phyloP scores from a whole-genome alignment of 1,284 basidiomycete genomes.

The Fomes fomentarius region DNA sequence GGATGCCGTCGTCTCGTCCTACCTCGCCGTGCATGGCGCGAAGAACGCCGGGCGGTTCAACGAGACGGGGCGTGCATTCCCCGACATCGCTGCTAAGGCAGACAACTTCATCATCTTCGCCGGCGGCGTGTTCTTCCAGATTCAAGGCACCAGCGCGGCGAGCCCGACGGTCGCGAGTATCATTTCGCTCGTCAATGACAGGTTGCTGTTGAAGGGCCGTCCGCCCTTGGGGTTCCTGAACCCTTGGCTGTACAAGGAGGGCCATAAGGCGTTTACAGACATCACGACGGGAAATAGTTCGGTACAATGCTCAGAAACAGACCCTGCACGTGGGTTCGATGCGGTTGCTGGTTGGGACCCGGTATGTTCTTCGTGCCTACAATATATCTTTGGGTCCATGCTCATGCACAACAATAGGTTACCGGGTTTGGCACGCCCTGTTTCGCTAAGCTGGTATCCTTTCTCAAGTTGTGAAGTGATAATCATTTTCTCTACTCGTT shows the following conservation, averaged over 20 bases:
- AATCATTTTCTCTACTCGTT: neutral
- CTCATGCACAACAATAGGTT: constrained; percentile 1
- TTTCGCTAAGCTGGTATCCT: constrained; percentile 17
- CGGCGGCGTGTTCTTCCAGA: constrained; percentile 41
- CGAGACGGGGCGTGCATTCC: constrained; percentile 32
- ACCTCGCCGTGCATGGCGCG: constrained; percentile 1
- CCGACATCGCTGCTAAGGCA: constrained; percentile 32
- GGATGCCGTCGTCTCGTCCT: constrained; percentile 35
- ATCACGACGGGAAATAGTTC: constrained; percentile 22
- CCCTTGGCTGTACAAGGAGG: constrained; percentile 39
- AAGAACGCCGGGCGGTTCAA: constrained; percentile 22
- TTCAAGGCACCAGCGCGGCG: constrained; percentile 50
- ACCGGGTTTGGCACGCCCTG: constrained; percentile 17
- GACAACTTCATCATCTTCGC: constrained; percentile 29
- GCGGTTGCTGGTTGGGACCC: constrained; percentile 44
- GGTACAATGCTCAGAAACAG: constrained; percentile 36
- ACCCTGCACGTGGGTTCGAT: constrained; percentile 41
- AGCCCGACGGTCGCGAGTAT: constrained; percentile 55
- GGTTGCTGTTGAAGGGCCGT: constrained; percentile 42
- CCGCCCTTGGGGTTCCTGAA: constrained; percentile 48
- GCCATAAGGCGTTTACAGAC: constrained; percentile 21
- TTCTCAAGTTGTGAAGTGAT: constrained; percentile 13
- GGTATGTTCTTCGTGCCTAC: constrained; percentile 33
- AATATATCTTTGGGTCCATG: neutral
- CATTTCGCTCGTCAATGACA: constrained; percentile 58